These are phyloP conservation scores for Nakataea oryzae DNA, from an alignment of 2,329 filamentous ascomycete genomes.

Conservation along the genomic window DNA sequence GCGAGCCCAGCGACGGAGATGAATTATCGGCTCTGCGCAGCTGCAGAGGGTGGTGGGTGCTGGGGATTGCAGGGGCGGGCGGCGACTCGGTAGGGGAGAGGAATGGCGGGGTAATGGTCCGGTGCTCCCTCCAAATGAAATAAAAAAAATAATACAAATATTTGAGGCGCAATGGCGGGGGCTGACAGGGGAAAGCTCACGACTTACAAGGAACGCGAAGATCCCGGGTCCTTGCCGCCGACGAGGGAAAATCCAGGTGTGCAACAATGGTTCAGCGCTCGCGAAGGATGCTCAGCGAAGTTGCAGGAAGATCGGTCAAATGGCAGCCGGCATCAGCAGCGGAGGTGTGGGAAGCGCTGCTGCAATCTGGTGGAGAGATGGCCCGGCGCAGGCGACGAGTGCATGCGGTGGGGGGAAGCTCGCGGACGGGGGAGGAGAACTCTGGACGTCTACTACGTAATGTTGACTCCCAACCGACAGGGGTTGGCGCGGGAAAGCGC, in stretches of 20 bases:
- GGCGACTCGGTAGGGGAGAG: neutral
- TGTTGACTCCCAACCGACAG: neutral
- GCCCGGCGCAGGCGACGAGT: too few species aligned
- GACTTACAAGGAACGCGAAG: neutral
- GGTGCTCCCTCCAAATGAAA: neutral
- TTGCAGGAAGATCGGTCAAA: neutral
- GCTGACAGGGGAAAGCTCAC: neutral
- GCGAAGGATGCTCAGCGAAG: neutral
- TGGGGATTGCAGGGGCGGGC: too few species aligned
- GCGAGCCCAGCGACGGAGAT: neutral
- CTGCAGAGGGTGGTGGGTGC: too few species aligned
- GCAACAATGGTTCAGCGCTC: neutral
- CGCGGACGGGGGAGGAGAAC: neutral
- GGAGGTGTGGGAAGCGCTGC: too few species aligned
- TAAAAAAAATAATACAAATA: too few species aligned
- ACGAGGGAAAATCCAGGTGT: neutral
- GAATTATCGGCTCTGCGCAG: neutral
- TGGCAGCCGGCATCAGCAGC: neutral
- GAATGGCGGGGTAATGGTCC: neutral
- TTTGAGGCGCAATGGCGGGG: neutral
- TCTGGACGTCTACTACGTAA: conserved; percentile 3
- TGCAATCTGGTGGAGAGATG: neutral
- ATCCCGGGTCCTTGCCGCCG: neutral
- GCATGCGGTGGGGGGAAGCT: neutral
- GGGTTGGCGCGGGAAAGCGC: neutral